These are phyloP conservation scores for Pholiota microspora DNA, from an alignment of 768 basidiomycete species.

Conservation along the genomic window DNA sequence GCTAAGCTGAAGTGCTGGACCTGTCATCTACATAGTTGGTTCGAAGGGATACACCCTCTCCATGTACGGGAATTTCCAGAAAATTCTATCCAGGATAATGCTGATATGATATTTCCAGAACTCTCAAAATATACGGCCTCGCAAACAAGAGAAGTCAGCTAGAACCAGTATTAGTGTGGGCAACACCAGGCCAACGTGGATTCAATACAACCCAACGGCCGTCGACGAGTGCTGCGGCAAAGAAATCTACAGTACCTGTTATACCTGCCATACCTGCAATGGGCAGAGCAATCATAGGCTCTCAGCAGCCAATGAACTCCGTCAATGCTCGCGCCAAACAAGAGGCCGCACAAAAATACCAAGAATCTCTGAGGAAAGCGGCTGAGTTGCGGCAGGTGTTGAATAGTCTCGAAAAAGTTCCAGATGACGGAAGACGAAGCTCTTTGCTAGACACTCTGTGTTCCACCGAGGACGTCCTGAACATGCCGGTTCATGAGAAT, in stretches of 20 bases:
- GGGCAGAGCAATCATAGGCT: too few relatives aligned
- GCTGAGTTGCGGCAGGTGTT: slow-evolving; percentile 67
- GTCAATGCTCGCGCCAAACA: slow-evolving; percentile 33
- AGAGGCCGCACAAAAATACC: slow-evolving; percentile 42
- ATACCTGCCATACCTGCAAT: too few relatives aligned
- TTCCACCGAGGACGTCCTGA: slow-evolving; percentile 65
- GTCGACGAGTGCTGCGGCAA: slow-evolving; percentile 13
- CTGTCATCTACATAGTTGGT: slow-evolving; percentile 30
- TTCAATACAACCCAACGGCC: slow-evolving; percentile 32
- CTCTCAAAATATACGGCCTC: slow-evolving; percentile 69
- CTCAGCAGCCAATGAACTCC: slow-evolving; percentile 15
- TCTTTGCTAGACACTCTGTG: slow-evolving; percentile 72
- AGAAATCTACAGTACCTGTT: neutral
- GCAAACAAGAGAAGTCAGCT: slow-evolving; percentile 56
- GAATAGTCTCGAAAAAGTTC: slow-evolving; percentile 67
- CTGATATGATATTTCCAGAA: too few relatives aligned
- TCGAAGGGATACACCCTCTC: slow-evolving; percentile 50
- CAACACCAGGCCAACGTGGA: slow-evolving; percentile 66
- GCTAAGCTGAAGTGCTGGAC: neutral
- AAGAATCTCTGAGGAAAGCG: slow-evolving; percentile 58
- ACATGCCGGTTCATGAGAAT: slow-evolving; percentile 64
- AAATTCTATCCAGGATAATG: too few relatives aligned
- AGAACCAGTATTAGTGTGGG: slow-evolving; percentile 71
- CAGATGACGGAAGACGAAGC: slow-evolving; percentile 70
- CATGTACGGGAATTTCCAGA: slow-evolving; percentile 51